phyloP scores from a whole-genome alignment of 192 early-diverging fungal species.

The Hyaloraphidium curvatum region DNA sequence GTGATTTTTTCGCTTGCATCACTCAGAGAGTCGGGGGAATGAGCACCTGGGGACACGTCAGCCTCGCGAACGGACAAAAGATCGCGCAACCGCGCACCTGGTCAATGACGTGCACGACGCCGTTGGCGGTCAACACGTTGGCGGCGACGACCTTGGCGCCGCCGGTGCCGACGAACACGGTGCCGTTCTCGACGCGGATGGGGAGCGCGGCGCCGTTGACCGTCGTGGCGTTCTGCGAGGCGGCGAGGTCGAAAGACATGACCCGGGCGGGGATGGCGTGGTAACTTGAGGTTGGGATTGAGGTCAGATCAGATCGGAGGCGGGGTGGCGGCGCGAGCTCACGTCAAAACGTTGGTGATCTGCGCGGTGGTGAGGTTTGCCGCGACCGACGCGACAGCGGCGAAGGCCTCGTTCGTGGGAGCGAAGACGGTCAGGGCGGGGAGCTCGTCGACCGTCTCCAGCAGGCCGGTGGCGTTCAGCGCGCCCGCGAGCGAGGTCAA shows the following conservation, averaged over 20 bases:
- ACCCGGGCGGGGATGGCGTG: constrained; percentile 11
- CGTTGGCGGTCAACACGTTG: constrained; percentile 16
- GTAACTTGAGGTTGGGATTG: too few relatives aligned
- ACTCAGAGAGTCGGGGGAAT: too few relatives aligned
- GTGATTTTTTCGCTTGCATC: too few relatives aligned
- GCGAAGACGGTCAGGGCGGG: constrained; percentile 4
- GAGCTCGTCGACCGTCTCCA: constrained; percentile 12
- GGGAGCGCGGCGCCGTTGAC: constrained; percentile 5
- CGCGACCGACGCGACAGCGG: neutral
- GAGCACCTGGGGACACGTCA: too few relatives aligned
- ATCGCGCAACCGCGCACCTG: too few relatives aligned
- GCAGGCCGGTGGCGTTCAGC: constrained; percentile 2
- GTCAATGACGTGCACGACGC: constrained; percentile 25
- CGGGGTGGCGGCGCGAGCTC: too few relatives aligned
- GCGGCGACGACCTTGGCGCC: constrained; percentile 20
- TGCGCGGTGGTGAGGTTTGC: neutral
- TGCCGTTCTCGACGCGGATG: constrained; percentile 1
- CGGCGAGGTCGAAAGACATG: constrained; percentile 15
- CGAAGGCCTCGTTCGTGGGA: constrained; percentile 11
- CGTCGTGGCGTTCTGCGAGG: constrained; percentile 3
- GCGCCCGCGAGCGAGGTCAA: neutral
- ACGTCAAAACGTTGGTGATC: too few relatives aligned
- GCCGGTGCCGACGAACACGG: constrained; percentile 13
- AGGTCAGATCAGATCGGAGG: too few relatives aligned
- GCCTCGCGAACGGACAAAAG: too few relatives aligned